Conservation (phyloP, 352 stramenopile species). For the Pythium aristosporum region DNA sequence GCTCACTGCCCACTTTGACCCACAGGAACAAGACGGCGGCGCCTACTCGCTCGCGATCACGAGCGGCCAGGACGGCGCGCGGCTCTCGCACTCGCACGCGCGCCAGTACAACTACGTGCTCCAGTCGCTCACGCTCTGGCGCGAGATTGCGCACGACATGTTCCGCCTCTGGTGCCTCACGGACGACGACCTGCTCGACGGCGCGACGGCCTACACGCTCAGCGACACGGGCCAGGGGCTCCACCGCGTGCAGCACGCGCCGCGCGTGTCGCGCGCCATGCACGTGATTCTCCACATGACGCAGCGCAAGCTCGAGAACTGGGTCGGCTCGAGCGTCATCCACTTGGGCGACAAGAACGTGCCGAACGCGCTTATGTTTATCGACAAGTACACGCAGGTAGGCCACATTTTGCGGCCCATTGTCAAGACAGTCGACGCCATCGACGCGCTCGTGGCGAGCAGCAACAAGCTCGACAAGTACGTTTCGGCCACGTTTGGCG, state of each 20-base stretch:
- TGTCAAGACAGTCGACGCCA: constrained; percentile 80
- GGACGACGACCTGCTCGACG: constrained; percentile 92
- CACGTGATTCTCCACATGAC: constrained; percentile 90
- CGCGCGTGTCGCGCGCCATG: constrained; percentile 94
- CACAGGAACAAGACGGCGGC: constrained; percentile 50
- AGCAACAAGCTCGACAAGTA: constrained; percentile 58
- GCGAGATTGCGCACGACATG: constrained; percentile 96
- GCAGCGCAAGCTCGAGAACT: constrained; percentile 72
- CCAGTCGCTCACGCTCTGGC: constrained; percentile 95
- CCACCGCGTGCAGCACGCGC: constrained; percentile 92
- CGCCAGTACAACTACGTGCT: constrained; percentile 96
- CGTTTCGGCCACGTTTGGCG: constrained; percentile 82
- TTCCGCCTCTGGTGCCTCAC: constrained; percentile 95
- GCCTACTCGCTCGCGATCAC: constrained; percentile 92
- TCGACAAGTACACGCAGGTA: constrained; percentile 98
- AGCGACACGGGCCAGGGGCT: constrained; percentile 95
- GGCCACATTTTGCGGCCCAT: constrained; percentile 86
- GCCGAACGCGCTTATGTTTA: constrained; percentile 97
- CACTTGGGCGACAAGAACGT: constrained; percentile 98
- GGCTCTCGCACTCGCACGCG: constrained; percentile 93
- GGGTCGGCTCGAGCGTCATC: constrained; percentile 95
- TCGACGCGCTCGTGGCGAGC: constrained; percentile 57
- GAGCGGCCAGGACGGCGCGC: constrained; percentile 89
- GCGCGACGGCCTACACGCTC: constrained; percentile 82
- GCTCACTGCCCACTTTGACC: constrained; percentile 86